These are phyloP conservation scores for Scenedesmus sp. DNA, from an alignment of 163 green algal genomes.

Conservation along the genomic window DNA sequence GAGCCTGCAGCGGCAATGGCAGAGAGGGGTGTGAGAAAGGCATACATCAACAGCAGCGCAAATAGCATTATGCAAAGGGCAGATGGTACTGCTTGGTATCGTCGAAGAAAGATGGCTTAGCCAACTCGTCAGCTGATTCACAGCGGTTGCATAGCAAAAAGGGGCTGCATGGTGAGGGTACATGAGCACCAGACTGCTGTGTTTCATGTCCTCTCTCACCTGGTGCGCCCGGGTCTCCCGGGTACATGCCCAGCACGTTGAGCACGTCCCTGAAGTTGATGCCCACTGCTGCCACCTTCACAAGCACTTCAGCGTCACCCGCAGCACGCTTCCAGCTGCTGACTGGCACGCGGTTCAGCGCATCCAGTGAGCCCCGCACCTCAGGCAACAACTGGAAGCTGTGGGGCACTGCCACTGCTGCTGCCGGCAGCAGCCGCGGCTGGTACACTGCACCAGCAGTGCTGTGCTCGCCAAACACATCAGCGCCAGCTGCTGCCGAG, in stretches of 20 bases:
- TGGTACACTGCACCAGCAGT: neutral
- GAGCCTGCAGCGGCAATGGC: neutral
- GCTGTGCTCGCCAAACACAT: conserved; percentile 21
- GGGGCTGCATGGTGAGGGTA: too few species aligned
- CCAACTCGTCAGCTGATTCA: neutral
- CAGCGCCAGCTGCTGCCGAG: neutral
- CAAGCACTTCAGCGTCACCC: conserved; percentile 13
- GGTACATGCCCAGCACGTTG: conserved; percentile 76
- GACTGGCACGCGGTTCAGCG: conserved; percentile 52
- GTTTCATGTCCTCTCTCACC: conserved; percentile 11
- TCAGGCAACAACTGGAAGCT: conserved; percentile 58
- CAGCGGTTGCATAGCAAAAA: neutral
- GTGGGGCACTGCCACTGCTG: neutral
- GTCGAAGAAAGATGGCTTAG: too few species aligned
- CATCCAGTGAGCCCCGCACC: conserved; percentile 61
- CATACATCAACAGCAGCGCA: neutral
- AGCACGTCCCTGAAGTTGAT: conserved; percentile 66
- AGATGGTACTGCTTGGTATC: too few species aligned
- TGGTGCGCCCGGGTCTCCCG: conserved; percentile 79
- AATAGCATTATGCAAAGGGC: neutral
- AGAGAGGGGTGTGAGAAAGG: neutral
- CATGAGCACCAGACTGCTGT: too few species aligned
- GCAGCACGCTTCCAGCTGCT: neutral
- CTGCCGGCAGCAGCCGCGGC: conserved; percentile 43
- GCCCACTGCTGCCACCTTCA: conserved; percentile 58